phyloP scores from a whole-genome alignment of 148 eudicot species.

The Nepenthes gracilis region DNA sequence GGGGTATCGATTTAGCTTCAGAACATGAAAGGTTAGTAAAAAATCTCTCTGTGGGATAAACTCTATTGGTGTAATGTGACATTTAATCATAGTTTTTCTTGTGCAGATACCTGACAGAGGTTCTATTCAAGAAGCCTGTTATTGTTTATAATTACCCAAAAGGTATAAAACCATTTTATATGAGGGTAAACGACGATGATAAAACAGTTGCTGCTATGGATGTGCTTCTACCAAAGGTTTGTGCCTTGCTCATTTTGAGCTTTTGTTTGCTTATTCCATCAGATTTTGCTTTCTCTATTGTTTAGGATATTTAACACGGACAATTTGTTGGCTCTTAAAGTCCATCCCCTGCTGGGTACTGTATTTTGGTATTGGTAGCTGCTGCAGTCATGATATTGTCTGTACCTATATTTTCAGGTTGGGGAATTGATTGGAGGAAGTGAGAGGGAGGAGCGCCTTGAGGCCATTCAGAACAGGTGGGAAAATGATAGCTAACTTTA shows the following conservation, averaged over 20 bases:
- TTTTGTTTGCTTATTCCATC: neutral
- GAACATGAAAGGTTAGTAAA: slow-evolving; percentile 80
- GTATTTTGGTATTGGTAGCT: neutral
- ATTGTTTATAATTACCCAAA: slow-evolving; percentile 95
- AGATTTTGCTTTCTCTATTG: too few species aligned
- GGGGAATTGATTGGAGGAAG: slow-evolving; percentile 98
- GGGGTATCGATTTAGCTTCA: slow-evolving; percentile 95
- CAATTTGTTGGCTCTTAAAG: too few species aligned
- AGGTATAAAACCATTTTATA: slow-evolving; percentile 90
- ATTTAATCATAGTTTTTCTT: neutral
- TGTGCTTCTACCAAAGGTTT: slow-evolving; percentile 96
- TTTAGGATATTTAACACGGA: too few species aligned
- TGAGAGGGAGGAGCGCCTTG: slow-evolving; percentile 93
- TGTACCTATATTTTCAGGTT: slow-evolving; percentile 38
- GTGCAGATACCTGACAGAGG: slow-evolving; percentile 76
- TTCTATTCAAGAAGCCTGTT: slow-evolving; percentile 62
- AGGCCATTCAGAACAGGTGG: slow-evolving; percentile 62
- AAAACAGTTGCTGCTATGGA: slow-evolving; percentile 99
- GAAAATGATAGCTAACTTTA: neutral
- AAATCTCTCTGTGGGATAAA: neutral
- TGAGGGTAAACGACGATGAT: slow-evolving; percentile 85
- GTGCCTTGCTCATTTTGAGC: neutral
- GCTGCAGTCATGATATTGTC: neutral
- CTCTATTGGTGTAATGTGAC: neutral
- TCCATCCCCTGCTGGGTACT: neutral